These are phyloP conservation scores for Zygosaccharomyces sapae DNA, from an alignment of 1,139 yeast genomes.

Conservation along the genomic window DNA sequence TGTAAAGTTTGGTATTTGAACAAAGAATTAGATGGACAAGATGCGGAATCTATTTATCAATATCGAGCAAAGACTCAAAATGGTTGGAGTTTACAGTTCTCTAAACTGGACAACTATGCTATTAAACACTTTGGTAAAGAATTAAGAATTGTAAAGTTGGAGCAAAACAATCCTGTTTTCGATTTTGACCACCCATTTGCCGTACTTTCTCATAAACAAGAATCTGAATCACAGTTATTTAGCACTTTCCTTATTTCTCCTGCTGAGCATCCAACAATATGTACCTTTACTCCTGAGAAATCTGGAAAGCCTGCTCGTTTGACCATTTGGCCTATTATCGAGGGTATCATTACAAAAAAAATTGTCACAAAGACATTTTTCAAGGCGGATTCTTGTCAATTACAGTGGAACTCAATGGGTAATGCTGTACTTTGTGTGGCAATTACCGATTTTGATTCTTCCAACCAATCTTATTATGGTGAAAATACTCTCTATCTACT, in stretches of 20 bases:
- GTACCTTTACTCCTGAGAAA: conserved; percentile 84
- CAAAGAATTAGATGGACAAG: conserved; percentile 26
- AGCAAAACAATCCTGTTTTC: conserved; percentile 40
- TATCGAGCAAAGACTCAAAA: conserved; percentile 80
- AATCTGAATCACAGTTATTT: conserved; percentile 50
- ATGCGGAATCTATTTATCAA: conserved; percentile 49
- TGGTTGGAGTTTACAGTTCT: conserved; percentile 57
- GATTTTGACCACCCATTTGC: conserved; percentile 58
- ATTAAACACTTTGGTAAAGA: conserved; percentile 31
- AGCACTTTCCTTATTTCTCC: conserved; percentile 68
- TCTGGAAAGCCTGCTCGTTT: conserved; percentile 85
- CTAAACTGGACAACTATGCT: conserved; percentile 35
- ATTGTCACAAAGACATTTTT: conserved; percentile 84
- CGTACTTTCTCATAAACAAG: conserved; percentile 49
- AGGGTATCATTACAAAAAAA: conserved; percentile 69
- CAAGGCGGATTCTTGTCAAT: conserved; percentile 89
- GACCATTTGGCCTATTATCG: conserved; percentile 64
- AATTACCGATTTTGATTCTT: conserved; percentile 90
- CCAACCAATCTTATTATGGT: conserved; percentile 94
- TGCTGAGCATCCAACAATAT: conserved; percentile 87
- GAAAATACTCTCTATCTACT: conserved; percentile 87
- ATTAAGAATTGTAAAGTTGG: conserved; percentile 54
- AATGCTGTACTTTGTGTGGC: conserved; percentile 92
- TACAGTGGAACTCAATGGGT: conserved; percentile 92
- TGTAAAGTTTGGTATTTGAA: conserved; percentile 66